phyloP scores from a whole-genome alignment of 1,284 basidiomycete genomes.

The Pterulicium gracile region DNA sequence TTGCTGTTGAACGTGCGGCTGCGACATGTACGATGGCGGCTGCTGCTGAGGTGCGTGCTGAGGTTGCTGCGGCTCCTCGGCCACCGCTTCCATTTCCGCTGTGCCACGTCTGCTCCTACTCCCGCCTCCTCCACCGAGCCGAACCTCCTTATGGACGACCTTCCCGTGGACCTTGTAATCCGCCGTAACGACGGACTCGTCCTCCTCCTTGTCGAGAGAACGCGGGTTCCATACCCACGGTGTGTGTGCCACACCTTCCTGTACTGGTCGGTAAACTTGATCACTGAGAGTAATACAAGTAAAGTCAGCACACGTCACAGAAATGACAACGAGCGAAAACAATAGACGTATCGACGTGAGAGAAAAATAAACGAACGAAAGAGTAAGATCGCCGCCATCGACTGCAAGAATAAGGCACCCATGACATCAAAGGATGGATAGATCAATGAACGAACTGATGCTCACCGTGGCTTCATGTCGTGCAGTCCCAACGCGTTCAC shows the following conservation, averaged over 20 bases:
- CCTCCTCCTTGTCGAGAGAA: slow-evolving; percentile 18
- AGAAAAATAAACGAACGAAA: background rate
- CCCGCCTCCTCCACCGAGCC: too few relatives aligned
- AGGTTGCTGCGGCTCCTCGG: background rate
- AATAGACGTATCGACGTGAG: too few relatives aligned
- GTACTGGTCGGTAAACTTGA: slow-evolving; percentile 21
- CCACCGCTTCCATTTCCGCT: background rate
- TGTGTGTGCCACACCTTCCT: slow-evolving; percentile 22
- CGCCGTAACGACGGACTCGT: slow-evolving; percentile 19
- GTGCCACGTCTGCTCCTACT: background rate
- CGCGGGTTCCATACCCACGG: slow-evolving; percentile 36
- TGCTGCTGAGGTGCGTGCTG: background rate
- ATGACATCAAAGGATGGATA: background rate
- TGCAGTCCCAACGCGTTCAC: slow-evolving; percentile 56
- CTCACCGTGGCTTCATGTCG: slow-evolving; percentile 57
- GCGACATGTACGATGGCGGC: too few relatives aligned
- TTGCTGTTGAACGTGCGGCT: too few relatives aligned
- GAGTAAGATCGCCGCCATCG: background rate
- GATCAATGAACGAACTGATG: slow-evolving; percentile 1
- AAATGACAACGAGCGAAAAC: background rate
- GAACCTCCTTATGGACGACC: background rate
- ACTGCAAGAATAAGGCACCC: background rate
- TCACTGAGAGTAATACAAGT: slow-evolving; percentile 18
- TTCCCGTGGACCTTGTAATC: slow-evolving; percentile 20
- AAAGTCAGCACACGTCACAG: slow-evolving; percentile 8